Evolutionary conservation across 345 rosid species (phyloP), one percentile per base, ranked within the genome.

Genomic region (Citrus cavaleriei): DNA sequence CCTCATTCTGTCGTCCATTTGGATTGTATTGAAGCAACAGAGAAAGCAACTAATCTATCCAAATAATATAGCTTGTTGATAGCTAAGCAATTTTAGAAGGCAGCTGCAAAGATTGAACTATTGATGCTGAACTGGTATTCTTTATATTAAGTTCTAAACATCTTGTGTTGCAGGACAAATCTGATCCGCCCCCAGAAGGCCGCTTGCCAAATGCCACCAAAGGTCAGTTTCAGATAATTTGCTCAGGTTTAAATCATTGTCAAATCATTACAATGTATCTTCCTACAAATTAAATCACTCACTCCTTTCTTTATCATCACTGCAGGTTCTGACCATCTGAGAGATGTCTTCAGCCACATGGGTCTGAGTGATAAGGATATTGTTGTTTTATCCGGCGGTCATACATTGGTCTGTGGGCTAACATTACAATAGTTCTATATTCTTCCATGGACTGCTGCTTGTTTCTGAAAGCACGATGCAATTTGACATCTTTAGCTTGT

Each of bases 371-470:
- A 95, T 81, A 86, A 87, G 83, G 97, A 95, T 78, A 93, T 93
- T 1, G 98, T 93, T 49, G 98, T 89, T 42, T 84, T 93, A 72
- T 95, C 98, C 40, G 98, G 98, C 24, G 98, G 92, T 66, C 98
- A 93, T 78, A 93, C 98, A 25, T 80, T 95, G 95, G 98, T 92
- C 28, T 30, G 85, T 82, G 5, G 27, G 21, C 35, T 35, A 67
- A 22, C 34, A 57, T 18, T 7, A 3, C 38, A 54, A 34, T 35
- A 61, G 18, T 7, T 2, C 14, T 58, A 58, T 35, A 6, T 35
- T n/a, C 46, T 22, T 68, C 22, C 14, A 24, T 42, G 30, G 57
- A 24, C 22, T 19, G 14, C 4, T 42, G 19, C 38, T 16, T 27
- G 5, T 27, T 18, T 42, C 0, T 16, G 14, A 4, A 63, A 40